Conservation (phyloP, 1,139 yeast species). For the Eremothecium cymbalariae region DNA sequence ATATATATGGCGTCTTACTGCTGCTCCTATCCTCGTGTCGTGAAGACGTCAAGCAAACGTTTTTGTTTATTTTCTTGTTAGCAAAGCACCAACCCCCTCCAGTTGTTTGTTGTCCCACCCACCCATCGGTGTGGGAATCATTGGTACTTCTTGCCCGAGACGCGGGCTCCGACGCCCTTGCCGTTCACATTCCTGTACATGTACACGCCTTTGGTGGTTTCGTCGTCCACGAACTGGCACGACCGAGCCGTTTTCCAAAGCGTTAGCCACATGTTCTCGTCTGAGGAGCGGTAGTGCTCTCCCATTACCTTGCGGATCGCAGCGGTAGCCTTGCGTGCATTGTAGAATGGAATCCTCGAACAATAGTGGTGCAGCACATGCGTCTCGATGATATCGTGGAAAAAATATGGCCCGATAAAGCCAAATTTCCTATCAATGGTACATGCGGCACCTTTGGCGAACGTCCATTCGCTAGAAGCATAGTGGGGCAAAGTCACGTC, state of each 20-base stretch:
- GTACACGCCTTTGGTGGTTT: constrained; percentile 59
- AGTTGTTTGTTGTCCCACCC: too few species aligned
- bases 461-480: constrained; percentile 67
- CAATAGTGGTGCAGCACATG: constrained; percentile 83
- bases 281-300: constrained; percentile 57
- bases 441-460: constrained; percentile 84
- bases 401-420: constrained; percentile 67
- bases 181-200: constrained; percentile 71
- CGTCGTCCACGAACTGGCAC: constrained; percentile 81
- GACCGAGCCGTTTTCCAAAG: constrained; percentile 64
- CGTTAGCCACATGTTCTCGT: constrained; percentile 64
- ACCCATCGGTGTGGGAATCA: too few species aligned
- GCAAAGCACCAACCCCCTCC: too few species aligned
- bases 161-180: constrained; percentile 35
- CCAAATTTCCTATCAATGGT: constrained; percentile 82
- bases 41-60: too few species aligned
- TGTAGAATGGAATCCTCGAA: constrained; percentile 79
- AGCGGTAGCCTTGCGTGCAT: constrained; percentile 71
- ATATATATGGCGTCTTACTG: too few species aligned
- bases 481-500: constrained; percentile 78
- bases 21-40: too few species aligned
- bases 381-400: constrained; percentile 86
- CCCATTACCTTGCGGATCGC: constrained; percentile 82
- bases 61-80: too few species aligned
- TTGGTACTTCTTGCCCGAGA: neutral